These are phyloP conservation scores for Xylaria arbuscula DNA, from an alignment of 2,329 filamentous ascomycete genomes.

Conservation along the genomic window DNA sequence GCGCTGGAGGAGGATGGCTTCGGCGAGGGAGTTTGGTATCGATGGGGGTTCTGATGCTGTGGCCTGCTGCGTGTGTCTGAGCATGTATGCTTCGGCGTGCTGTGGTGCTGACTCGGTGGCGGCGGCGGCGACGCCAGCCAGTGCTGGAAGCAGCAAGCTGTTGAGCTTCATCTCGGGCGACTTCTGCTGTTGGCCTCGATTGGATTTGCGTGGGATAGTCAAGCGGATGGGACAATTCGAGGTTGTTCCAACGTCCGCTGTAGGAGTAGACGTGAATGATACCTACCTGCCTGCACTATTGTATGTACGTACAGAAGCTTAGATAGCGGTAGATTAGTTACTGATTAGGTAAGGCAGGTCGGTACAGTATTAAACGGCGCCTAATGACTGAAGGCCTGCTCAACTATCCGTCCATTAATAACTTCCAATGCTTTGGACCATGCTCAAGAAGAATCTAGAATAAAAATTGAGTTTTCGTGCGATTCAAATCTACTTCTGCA, in stretches of 20 bases:
- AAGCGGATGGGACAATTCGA: constrained; percentile 21
- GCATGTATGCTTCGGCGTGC: constrained; percentile 65
- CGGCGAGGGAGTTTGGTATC: constrained; percentile 65
- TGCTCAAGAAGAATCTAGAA: too few species aligned
- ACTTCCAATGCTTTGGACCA: too few species aligned
- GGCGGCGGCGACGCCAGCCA: constrained; percentile 51
- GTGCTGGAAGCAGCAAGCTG: constrained; percentile 53
- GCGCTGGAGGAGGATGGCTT: constrained; percentile 69
- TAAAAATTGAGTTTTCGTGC: too few species aligned
- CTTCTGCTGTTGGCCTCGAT: constrained; percentile 31
- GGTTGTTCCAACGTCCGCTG: constrained; percentile 32
- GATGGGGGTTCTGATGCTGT: constrained; percentile 52
- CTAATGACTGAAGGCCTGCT: too few species aligned
- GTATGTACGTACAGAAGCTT: constrained; percentile 15
- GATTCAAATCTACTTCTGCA: too few species aligned
- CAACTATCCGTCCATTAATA: too few species aligned
- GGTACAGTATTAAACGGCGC: constrained; percentile 23
- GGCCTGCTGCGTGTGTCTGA: constrained; percentile 53
- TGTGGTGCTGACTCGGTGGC: constrained; percentile 45
- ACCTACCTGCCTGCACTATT: background rate
- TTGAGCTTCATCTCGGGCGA: constrained; percentile 55
- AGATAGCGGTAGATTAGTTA: background rate
- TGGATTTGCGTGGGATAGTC: constrained; percentile 22
- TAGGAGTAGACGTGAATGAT: constrained; percentile 13
- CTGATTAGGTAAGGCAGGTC: background rate